These are phyloP conservation scores for Trichoderma koningiopsis DNA, from an alignment of 2,329 filamentous ascomycete genomes.

Conservation along the genomic window DNA sequence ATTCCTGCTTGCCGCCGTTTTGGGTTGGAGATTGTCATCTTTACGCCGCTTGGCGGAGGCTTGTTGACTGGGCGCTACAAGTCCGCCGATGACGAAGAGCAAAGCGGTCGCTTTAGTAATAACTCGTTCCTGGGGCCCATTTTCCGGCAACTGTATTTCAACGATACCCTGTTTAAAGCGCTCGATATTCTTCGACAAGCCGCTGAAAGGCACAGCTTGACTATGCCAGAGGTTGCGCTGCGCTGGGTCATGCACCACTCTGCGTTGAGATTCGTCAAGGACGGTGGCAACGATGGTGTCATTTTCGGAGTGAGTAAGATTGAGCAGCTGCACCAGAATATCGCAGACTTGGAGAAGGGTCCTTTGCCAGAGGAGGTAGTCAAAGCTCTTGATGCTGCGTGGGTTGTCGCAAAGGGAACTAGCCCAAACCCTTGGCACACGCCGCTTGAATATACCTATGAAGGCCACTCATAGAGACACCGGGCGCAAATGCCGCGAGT, in stretches of 20 bases:
- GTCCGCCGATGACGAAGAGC: background rate
- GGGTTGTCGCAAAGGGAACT: constrained; percentile 10
- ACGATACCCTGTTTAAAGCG: constrained; percentile 58
- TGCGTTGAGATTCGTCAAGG: constrained; percentile 41
- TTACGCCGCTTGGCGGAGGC: constrained; percentile 15
- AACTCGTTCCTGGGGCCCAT: constrained; percentile 8
- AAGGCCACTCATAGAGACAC: constrained; percentile 10
- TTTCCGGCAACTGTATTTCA: constrained; percentile 55
- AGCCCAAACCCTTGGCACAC: constrained; percentile 18
- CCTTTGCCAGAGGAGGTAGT: constrained; percentile 73
- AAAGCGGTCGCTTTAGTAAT: background rate
- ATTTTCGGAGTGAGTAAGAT: constrained; percentile 54
- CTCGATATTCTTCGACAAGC: constrained; percentile 64
- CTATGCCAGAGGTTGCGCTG: constrained; percentile 67
- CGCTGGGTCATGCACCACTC: constrained; percentile 71
- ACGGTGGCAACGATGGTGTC: constrained; percentile 49
- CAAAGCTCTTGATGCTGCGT: constrained; percentile 30
- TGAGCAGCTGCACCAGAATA: constrained; percentile 53
- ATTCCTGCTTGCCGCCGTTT: constrained; percentile 51
- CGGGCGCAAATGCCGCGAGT: background rate
- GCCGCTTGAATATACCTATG: constrained; percentile 11
- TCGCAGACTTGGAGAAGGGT: constrained; percentile 56
- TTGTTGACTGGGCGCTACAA: constrained; percentile 15
- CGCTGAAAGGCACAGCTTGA: constrained; percentile 63
- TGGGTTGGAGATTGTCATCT: constrained; percentile 21